A percentile compares a stretch with the other conserved stretches of the same genome.
These are phyloP conservation scores for Pseudozyma flocculosa DNA, from an alignment of 1,284 basidiomycete species.

Conservation along the genomic window DNA sequence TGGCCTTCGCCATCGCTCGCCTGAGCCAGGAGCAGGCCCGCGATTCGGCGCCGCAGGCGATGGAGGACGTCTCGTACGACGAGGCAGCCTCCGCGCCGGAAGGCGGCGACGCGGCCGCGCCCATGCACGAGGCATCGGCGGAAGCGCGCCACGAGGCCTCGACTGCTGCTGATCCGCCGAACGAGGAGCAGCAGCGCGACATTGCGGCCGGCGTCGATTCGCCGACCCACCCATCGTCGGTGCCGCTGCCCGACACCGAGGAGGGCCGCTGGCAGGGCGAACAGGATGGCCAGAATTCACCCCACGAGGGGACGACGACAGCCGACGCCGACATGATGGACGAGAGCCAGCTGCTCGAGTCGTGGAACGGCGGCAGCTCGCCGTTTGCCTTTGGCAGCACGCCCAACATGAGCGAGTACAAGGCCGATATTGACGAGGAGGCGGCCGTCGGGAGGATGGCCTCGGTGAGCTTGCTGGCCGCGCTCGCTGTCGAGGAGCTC, in stretches of 20 bases:
- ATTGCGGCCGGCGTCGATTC: background rate
- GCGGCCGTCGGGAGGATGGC: slow-evolving; percentile 83
- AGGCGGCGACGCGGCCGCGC: no score
- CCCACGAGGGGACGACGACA: background rate
- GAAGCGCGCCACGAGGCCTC: no score
- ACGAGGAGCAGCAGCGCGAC: no score
- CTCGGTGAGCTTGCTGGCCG: slow-evolving; percentile 89
- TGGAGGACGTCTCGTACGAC: background rate
- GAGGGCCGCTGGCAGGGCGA: background rate
- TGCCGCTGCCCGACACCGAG: background rate
- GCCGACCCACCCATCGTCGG: background rate
- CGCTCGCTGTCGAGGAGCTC: slow-evolving; percentile 64
- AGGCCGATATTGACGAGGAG: slow-evolving; percentile 62
- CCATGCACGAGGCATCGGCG: no score
- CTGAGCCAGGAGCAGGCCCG: slow-evolving; percentile 8
- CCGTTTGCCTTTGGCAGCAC: slow-evolving; percentile 28
- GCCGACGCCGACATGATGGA: slow-evolving; percentile 1
- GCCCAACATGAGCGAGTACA: slow-evolving; percentile 23
- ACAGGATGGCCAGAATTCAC: background rate
- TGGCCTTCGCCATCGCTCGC: slow-evolving; percentile 50
- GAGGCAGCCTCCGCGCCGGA: no score
- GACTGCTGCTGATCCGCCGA: no score
- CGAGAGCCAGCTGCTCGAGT: slow-evolving; percentile 4
- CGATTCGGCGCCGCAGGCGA: background rate
- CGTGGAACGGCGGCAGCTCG: slow-evolving; percentile 22